phyloP scores from a whole-genome alignment of 805 yeast genomes.

The Metschnikowia hibisci region DNA sequence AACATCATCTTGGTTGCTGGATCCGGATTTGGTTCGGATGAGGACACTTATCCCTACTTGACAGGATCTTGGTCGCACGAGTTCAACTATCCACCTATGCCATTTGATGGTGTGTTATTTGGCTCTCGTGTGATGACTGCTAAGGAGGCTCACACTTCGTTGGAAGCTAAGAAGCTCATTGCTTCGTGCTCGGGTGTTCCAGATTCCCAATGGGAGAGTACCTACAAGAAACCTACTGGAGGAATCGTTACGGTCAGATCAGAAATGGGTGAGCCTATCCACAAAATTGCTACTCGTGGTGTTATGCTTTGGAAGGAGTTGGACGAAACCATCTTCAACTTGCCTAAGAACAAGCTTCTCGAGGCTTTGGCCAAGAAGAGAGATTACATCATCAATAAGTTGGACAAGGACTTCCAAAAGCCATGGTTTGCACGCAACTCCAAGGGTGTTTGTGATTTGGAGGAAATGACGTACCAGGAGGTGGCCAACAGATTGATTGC shows the following conservation, averaged over 20 bases:
- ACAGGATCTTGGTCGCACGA: constrained; percentile 94
- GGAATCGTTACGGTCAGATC: constrained; percentile 95
- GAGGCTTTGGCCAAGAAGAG: constrained; percentile 80
- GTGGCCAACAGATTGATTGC: constrained; percentile 84
- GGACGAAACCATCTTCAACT: constrained; percentile 86
- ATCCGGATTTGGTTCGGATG: constrained; percentile 96
- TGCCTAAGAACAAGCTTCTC: constrained; percentile 84
- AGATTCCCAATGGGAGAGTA: constrained; percentile 86
- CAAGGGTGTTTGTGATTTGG: constrained; percentile 80
- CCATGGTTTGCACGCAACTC: constrained; percentile 92
- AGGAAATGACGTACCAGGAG: constrained; percentile 94
- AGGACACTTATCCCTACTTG: constrained; percentile 94
- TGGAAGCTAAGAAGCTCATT: constrained; percentile 90
- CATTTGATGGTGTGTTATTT: constrained; percentile 93
- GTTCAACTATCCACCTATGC: constrained; percentile 96
- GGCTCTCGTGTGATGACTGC: constrained; percentile 98
- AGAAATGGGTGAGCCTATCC: constrained; percentile 99
- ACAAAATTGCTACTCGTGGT: constrained; percentile 97
- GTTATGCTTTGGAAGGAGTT: constrained; percentile 96
- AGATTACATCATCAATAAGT: constrained; percentile 76
- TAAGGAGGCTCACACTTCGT: constrained; percentile 90
- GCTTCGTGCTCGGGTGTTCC: constrained; percentile 87
- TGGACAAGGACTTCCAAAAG: constrained; percentile 94
- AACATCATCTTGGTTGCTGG: constrained; percentile 94
- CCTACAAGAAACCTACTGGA: constrained; percentile 94